These are phyloP conservation scores for Panaeolus papilionaceus DNA, from an alignment of 768 basidiomycete species.

Conservation along the genomic window DNA sequence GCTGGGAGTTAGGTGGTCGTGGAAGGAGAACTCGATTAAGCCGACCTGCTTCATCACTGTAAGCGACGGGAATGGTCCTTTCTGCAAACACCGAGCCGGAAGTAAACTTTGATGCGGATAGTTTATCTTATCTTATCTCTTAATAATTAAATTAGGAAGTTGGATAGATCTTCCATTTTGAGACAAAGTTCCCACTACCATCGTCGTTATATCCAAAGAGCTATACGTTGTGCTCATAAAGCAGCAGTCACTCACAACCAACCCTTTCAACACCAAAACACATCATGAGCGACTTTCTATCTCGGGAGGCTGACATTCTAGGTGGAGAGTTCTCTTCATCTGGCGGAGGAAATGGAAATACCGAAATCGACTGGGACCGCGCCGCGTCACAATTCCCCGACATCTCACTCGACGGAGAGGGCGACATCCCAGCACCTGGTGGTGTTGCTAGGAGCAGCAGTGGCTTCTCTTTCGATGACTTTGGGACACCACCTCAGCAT, in stretches of 20 bases:
- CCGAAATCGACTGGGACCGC: constrained; percentile 81
- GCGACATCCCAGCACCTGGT: constrained; percentile 54
- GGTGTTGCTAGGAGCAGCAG: constrained; percentile 39
- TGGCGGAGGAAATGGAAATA: constrained; percentile 37
- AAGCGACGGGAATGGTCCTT: constrained; percentile 8
- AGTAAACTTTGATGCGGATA: not conserved
- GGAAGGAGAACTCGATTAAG: constrained; percentile 11
- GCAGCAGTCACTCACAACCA: not conserved
- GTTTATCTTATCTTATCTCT: constrained; percentile 8
- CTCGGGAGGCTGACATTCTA: constrained; percentile 19
- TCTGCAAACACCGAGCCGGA: not conserved
- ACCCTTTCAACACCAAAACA: not conserved
- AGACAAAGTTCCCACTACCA: constrained; percentile 1
- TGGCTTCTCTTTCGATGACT: constrained; percentile 72
- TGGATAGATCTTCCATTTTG: not conserved
- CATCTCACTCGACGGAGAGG: constrained; percentile 74
- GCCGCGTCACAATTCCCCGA: constrained; percentile 88
- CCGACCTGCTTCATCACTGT: constrained; percentile 7
- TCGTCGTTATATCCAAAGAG: constrained; percentile 6
- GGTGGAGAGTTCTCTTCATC: constrained; percentile 37
- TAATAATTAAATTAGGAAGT: not conserved
- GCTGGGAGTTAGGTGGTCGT: constrained; percentile 5
- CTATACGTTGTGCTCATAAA: constrained; percentile 5
- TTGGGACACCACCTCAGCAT: constrained; percentile 53
- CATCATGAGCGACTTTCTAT: constrained; percentile 32